Evolutionary conservation across 1,284 basidiomycete species (phyloP).

Genomic region (Flammula alnicola): DNA sequence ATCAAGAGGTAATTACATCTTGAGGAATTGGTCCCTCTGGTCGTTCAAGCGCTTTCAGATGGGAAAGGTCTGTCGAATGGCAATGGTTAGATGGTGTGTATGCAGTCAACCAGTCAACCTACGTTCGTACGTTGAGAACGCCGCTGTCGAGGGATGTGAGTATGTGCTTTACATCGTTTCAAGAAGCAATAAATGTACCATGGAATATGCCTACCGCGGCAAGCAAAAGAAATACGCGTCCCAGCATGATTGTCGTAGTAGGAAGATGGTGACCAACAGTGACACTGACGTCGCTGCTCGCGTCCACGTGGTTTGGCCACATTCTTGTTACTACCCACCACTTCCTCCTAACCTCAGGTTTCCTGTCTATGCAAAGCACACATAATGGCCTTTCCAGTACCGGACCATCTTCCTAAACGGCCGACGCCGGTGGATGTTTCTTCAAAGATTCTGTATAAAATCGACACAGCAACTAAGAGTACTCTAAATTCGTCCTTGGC

Average conservation of each 20-base stretch:
- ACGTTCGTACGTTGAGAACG: conserved; percentile 67
- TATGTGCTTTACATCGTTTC: background rate
- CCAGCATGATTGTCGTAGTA: conserved; percentile 42
- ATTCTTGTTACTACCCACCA: conserved; percentile 2
- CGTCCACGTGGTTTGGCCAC: conserved; percentile 30
- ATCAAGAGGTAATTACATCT: conserved; percentile 48
- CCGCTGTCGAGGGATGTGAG: conserved; percentile 32
- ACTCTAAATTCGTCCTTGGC: conserved; percentile 63
- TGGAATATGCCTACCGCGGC: conserved; percentile 55
- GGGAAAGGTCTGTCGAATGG: conserved; percentile 62
- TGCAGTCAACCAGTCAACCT: conserved; percentile 30
- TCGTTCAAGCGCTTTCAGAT: conserved; percentile 72
- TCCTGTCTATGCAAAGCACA: conserved; percentile 9
- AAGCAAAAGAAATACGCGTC: conserved; percentile 46
- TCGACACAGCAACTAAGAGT: conserved; percentile 62
- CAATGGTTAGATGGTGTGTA: background rate
- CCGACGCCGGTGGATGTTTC: conserved; percentile 63
- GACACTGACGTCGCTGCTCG: conserved; percentile 15
- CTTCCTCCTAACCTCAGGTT: background rate
- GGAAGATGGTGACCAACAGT: background rate
- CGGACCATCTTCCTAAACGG: conserved; percentile 67
- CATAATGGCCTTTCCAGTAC: conserved; percentile 73
- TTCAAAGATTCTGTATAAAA: conserved; percentile 67
- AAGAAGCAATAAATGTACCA: conserved; percentile 38
- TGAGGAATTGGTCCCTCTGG: conserved; percentile 68